Evolutionary conservation across 768 basidiomycete genomes (phyloP), one percentile per base, ranked within the genome.

Genomic region (Pulveroboletus sp.): DNA sequence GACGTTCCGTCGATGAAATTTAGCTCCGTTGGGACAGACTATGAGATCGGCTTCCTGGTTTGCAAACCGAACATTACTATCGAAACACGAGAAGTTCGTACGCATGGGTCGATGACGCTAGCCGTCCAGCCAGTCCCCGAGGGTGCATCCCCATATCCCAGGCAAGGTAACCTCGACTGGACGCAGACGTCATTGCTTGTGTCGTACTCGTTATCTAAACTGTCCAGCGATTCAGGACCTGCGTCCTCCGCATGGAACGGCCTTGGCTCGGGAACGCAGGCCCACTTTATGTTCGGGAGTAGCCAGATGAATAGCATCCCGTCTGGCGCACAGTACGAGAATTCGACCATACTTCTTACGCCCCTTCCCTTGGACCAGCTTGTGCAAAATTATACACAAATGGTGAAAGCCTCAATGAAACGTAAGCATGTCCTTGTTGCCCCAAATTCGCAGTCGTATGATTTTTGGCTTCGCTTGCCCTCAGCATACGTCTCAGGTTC

Each of bases 51-150:
- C 10, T 63, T 64, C 46, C 49, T 63, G 19, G 49, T 49, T 14
- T 63, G 63, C 45, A 61, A 60, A 32, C 61, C 63, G 1, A 58
- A 64, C 14, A 45, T 56, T 19, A 53, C 48, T 2, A 52, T 63
- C 5, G 54, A 63, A 45, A 60, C 58, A 12, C 54, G 62, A 13
- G 59, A 63, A 35, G 35, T 63, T 16, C 50, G 51, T 22, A 56
- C 59, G 17, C 44, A 34, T n/a, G 56, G 52, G 1, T 51, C 48
- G 6, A 55, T 47, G 53, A 43, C 45, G 1, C 34, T 58, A n/a
- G 45, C 23, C 7, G 57, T 57, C 20, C 55, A 47, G n/a, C 45
- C 55, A 12, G 27, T 50, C 11, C 19, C 45, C 19, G 7, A 27
- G 1, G 30, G 31, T 2, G 36, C 30, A 31, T 24, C 35, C 5